phyloP scores from a whole-genome alignment of 257 asterid genomes.

The Solanum paucissectum region DNA sequence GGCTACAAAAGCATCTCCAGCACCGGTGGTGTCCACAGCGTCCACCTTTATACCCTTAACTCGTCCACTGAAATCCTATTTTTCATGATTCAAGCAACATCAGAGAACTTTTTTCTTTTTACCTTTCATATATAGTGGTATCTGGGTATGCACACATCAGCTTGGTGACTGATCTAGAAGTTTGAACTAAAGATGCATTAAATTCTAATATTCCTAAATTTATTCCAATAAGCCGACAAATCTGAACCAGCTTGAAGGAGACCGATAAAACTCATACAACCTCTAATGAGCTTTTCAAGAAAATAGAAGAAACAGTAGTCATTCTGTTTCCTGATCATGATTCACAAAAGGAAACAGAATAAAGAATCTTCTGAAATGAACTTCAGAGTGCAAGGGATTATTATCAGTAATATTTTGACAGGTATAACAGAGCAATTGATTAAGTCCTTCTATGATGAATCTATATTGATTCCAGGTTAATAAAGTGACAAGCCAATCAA shows the following conservation, averaged over 20 bases:
- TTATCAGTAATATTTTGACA: neutral
- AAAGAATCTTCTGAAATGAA: neutral
- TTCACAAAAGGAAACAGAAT: neutral
- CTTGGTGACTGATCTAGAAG: neutral
- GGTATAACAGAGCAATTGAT: neutral
- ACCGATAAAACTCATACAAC: neutral
- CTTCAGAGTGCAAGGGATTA: neutral
- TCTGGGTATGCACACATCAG: neutral
- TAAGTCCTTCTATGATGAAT: neutral
- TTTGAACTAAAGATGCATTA: neutral
- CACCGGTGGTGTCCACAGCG: constrained; percentile 89
- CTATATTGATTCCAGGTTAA: neutral
- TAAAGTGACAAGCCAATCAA: neutral
- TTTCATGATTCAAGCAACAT: neutral
- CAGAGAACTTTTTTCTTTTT: neutral
- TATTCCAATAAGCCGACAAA: neutral
- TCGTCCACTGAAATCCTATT: constrained; percentile 83
- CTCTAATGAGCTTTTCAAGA: neutral
- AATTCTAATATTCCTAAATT: neutral
- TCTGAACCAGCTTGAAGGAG: neutral
- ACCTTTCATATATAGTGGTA: neutral
- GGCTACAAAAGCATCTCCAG: constrained; percentile 99
- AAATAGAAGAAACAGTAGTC: neutral
- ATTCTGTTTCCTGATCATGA: neutral
- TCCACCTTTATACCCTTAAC: constrained; percentile 81